These are phyloP conservation scores for Scedosporium minutisporum DNA, from an alignment of 2,329 filamentous ascomycete species.

Conservation along the genomic window DNA sequence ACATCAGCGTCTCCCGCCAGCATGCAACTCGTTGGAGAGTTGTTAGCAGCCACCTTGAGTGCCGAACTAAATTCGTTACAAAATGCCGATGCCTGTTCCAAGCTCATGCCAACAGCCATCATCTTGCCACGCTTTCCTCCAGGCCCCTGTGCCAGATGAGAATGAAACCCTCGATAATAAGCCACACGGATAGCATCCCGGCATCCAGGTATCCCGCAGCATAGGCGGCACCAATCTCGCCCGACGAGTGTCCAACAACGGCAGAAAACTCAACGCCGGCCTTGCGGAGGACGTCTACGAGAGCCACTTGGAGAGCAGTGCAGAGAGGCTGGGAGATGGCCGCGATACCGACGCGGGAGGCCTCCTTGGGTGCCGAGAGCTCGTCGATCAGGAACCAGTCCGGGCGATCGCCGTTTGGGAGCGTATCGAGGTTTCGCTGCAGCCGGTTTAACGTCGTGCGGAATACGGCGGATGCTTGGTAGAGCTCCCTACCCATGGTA, in stretches of 20 bases:
- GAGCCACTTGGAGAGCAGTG: constrained; percentile 32
- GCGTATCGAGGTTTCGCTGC: background rate
- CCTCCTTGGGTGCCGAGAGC: constrained; percentile 10
- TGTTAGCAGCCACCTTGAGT: constrained; percentile 26
- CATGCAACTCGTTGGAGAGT: constrained; percentile 25
- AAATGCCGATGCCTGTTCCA: background rate
- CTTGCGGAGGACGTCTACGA: constrained; percentile 23
- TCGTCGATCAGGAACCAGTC: background rate
- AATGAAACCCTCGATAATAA: constrained; percentile 20
- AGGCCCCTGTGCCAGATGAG: background rate
- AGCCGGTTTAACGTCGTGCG: constrained; percentile 7
- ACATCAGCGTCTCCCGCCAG: constrained; percentile 20
- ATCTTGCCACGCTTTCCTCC: constrained; percentile 15
- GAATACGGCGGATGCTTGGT: constrained; percentile 11
- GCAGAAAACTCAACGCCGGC: constrained; percentile 18
- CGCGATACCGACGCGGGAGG: constrained; percentile 13
- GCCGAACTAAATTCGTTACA: constrained; percentile 4
- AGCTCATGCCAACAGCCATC: constrained; percentile 15
- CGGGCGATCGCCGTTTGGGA: background rate
- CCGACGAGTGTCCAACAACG: constrained; percentile 27
- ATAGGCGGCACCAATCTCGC: constrained; percentile 29
- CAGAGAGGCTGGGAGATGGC: constrained; percentile 27
- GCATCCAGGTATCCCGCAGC: constrained; percentile 13
- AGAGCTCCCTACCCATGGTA: background rate
- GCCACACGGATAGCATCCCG: constrained; percentile 20